Percentiles rank a stretch among this genome's conserved stretches.
These are phyloP conservation scores for Botrytis squamosa DNA, from an alignment of 2,329 filamentous ascomycete species.

Conservation along the genomic window DNA sequence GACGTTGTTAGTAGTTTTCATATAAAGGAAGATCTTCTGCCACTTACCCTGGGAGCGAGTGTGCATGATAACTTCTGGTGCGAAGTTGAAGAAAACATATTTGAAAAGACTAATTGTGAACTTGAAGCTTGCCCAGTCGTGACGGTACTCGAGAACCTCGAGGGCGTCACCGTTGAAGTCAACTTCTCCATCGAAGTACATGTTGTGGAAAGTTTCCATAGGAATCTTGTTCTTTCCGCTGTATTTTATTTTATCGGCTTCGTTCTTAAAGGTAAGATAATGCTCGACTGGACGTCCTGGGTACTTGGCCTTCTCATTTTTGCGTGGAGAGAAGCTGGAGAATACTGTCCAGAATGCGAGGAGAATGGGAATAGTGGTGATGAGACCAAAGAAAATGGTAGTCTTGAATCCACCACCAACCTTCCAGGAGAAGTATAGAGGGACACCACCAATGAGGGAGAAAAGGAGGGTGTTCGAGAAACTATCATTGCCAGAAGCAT, in stretches of 20 bases:
- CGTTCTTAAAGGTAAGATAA: constrained; percentile 79
- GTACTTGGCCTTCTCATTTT: constrained; percentile 86
- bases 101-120: constrained; percentile 85
- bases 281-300: constrained; percentile 86
- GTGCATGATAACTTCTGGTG: constrained; percentile 90
- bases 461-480: constrained; percentile 84
- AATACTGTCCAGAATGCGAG: constrained; percentile 77
- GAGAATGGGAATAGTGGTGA: constrained; percentile 78
- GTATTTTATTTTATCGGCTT: constrained; percentile 63
- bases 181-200: constrained; percentile 94
- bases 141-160: constrained; percentile 87
- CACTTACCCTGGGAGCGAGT: constrained; percentile 76
- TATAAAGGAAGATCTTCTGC: background rate
- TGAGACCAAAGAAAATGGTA: constrained; percentile 77
- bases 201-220: constrained; percentile 93
- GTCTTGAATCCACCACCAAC: constrained; percentile 84
- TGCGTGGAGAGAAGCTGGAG: constrained; percentile 80
- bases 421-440: constrained; percentile 79
- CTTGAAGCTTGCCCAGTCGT: constrained; percentile 94
- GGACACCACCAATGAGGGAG: constrained; percentile 66
- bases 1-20: constrained; percentile 34
- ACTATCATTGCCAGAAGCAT: constrained; percentile 76
- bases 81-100: constrained; percentile 83
- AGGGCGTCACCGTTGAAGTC: constrained; percentile 93
- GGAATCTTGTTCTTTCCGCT: constrained; percentile 77